Evolutionary conservation across 352 stramenopile genomes (phyloP).

Genomic region (Aphanomyces invadans): DNA sequence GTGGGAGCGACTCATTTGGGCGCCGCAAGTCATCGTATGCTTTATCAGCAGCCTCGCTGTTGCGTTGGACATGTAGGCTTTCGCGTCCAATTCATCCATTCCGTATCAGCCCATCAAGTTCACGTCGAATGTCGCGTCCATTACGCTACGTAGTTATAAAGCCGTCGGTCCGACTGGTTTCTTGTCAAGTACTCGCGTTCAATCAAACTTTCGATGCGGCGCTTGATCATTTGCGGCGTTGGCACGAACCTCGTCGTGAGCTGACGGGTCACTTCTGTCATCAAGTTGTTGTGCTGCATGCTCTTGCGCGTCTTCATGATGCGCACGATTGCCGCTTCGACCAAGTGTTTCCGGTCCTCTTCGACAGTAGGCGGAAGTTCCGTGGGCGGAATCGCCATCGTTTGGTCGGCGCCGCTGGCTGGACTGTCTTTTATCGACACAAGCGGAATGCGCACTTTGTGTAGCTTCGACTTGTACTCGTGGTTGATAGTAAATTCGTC

Average conservation of each 20-base stretch:
- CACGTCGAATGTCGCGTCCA: too few species aligned
- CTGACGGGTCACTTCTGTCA: conserved; percentile 84
- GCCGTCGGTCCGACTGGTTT: conserved; percentile 81
- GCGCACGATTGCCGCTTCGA: conserved; percentile 90
- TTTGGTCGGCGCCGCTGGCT: conserved; percentile 26
- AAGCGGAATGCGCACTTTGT: conserved; percentile 73
- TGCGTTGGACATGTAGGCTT: background rate
- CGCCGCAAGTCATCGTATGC: background rate
- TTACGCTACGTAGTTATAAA: conserved; percentile 98
- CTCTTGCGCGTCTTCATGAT: conserved; percentile 95
- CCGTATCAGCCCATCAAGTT: too few species aligned
- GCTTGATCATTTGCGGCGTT: conserved; percentile 94
- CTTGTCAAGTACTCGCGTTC: conserved; percentile 98
- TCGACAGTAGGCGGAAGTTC: conserved; percentile 87
- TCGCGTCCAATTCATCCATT: too few species aligned
- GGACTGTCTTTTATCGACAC: conserved; percentile 71
- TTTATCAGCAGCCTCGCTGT: background rate
- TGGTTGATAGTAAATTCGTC: conserved; percentile 93
- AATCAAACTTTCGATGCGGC: conserved; percentile 97
- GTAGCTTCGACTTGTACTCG: conserved; percentile 92
- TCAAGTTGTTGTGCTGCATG: conserved; percentile 88
- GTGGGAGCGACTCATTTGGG: background rate
- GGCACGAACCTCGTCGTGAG: conserved; percentile 90
- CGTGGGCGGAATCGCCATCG: conserved; percentile 47
- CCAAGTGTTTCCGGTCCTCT: conserved; percentile 93